Evolutionary conservation across 768 basidiomycete species (phyloP), one percentile per base, ranked within the genome.

Genomic region (Zangia roseola): DNA sequence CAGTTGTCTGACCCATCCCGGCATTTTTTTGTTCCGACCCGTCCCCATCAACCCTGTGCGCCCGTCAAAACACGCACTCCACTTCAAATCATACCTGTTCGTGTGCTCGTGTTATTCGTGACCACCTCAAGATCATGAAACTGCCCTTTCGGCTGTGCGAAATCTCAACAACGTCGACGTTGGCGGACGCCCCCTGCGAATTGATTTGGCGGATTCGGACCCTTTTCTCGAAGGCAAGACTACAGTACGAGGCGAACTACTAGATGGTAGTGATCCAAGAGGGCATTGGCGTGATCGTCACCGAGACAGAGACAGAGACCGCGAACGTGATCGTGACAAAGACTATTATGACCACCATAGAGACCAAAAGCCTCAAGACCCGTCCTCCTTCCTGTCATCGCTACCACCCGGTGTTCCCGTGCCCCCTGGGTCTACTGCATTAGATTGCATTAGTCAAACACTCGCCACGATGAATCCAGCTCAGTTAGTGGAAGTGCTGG

Each of bases 101-200:
- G 56, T 56, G 57, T 61, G 49, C 43, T 45, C 40, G 25, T 36
- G 39, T 50, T 40, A 30, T 61, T 47, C 36, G 19, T 54, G 45
- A n/a, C n/a, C n/a, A n/a, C n/a, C 40, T 45, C 57, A 68, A 89
- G 97, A 99, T 70, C 91, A 95, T 67, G 94, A 97, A 70, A 98
- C 97, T 20, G 97, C 97, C 7, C 70, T 82, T 21, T 95, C 93
- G 43, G 97, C 97, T 40, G 92, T 99, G 14, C 86, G 97, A 60
- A 99, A 98, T 64, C 80, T 99, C 41, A 93, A 97, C 69, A 91
- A 90, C 52, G 83, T 83, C 43, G 91, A 93, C 58, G 89, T 97
- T 26, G 92, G 90, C 47, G 97, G 97, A 4, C 83, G 97, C 9
- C 88, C 90, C 2, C 76, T 99, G 37, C 85, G 94, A 41, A 94